A percentile compares a stretch with the other conserved stretches of the same genome.
These are phyloP conservation scores for Posidonia oceanica DNA, from an alignment of 116 monocot species.

Conservation along the genomic window DNA sequence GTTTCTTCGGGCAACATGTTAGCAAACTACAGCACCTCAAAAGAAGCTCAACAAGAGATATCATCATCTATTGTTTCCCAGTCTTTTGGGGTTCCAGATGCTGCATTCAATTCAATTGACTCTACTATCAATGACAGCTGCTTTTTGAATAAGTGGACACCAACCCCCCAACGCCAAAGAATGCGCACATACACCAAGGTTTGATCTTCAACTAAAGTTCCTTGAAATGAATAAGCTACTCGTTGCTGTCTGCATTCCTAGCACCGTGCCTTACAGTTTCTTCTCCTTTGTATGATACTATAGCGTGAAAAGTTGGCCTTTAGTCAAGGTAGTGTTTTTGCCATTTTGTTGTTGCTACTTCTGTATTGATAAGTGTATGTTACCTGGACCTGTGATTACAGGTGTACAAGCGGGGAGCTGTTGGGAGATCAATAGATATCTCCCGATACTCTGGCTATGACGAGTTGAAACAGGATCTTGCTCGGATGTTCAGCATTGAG, in stretches of 20 bases:
- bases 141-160: constrained; percentile 59
- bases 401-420: constrained; percentile 88
- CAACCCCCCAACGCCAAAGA: constrained; percentile 33
- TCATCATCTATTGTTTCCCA: constrained; percentile 79
- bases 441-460: constrained; percentile 67
- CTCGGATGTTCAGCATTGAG: constrained; percentile 82
- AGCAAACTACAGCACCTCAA: constrained; percentile 33
- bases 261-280: too few species aligned
- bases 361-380: not conserved
- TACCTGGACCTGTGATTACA: constrained; percentile 4
- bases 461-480: constrained; percentile 62
- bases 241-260: too few species aligned
- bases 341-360: not conserved
- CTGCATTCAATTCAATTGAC: constrained; percentile 69
- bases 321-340: not conserved
- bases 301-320: too few species aligned
- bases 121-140: constrained; percentile 44
- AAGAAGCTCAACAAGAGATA: constrained; percentile 68
- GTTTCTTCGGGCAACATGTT: constrained; percentile 10
- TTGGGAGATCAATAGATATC: constrained; percentile 83
- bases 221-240: too few species aligned
- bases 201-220: not conserved
- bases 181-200: constrained; percentile 88
- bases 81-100: constrained; percentile 66
- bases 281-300: too few species aligned